Conservation (phyloP, 768 basidiomycete genomes). For the Boletus sp. region DNA sequence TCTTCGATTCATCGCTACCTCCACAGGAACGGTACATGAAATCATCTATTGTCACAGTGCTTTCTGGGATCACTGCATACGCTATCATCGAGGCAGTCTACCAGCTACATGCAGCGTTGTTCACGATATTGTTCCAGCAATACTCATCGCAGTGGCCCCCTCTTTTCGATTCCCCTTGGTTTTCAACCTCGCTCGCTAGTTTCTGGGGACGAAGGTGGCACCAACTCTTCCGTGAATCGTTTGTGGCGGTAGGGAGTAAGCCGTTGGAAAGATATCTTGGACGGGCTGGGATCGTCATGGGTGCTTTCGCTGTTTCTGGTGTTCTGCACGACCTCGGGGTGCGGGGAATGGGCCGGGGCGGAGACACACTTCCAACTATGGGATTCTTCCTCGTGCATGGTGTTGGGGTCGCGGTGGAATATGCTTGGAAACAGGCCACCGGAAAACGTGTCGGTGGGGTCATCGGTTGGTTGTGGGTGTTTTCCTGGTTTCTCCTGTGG, state of each 20-base stretch:
- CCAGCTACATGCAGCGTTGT: conserved; percentile 40
- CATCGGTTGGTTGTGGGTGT: conserved; percentile 51
- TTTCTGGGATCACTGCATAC: conserved; percentile 46
- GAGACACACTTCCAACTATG: conserved; percentile 39
- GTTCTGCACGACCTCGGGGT: conserved; percentile 56
- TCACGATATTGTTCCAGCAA: conserved; percentile 46
- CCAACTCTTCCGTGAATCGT: conserved; percentile 57
- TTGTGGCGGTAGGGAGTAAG: conserved; percentile 48
- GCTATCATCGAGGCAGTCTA: conserved; percentile 43
- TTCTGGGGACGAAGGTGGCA: conserved; percentile 72
- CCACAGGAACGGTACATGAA: conserved; percentile 36
- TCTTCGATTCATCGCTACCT: conserved; percentile 36
- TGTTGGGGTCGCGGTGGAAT: conserved; percentile 49
- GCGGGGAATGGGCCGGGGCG: conserved; percentile 56
- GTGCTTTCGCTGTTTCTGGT: conserved; percentile 58
- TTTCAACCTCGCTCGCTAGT: conserved; percentile 52
- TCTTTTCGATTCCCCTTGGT: conserved; percentile 55
- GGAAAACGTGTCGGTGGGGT: conserved; percentile 48
- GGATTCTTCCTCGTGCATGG: conserved; percentile 60
- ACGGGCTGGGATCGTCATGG: conserved; percentile 47
- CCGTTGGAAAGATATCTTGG: conserved; percentile 45
- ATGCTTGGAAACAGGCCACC: conserved; percentile 40
- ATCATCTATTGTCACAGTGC: conserved; percentile 42
- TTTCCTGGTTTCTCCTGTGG: conserved; percentile 45
- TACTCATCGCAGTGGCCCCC: conserved; percentile 59